Conservation (phyloP, 2,329 filamentous ascomycete genomes). For the Elsinoe necatrix region DNA sequence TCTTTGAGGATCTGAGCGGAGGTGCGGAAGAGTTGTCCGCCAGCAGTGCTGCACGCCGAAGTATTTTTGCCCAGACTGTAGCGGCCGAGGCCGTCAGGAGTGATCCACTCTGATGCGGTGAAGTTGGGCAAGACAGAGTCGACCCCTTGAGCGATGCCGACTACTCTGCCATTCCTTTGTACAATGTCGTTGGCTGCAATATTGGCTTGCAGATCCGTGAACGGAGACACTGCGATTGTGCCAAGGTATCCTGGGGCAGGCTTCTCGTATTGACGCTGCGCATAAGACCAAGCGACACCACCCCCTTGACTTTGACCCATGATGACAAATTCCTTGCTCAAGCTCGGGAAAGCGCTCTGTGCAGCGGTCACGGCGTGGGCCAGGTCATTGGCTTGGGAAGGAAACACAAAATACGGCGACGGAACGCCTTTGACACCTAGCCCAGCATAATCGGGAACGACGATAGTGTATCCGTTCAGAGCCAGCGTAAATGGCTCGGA, state of each 20-base stretch:
- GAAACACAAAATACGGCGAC: slow-evolving; percentile 35
- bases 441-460: slow-evolving; percentile 24
- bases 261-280: slow-evolving; percentile 28
- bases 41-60: slow-evolving; percentile 20
- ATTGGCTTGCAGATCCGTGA: slow-evolving; percentile 25
- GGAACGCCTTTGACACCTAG: slow-evolving; percentile 21
- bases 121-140: slow-evolving; percentile 25
- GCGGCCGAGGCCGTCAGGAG: slow-evolving; percentile 21
- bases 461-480: slow-evolving; percentile 25
- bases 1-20: slow-evolving; percentile 19
- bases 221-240: slow-evolving; percentile 27
- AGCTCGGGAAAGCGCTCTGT: slow-evolving; percentile 33
- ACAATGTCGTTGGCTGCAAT: slow-evolving; percentile 19
- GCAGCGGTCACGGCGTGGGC: slow-evolving; percentile 38
- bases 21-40: slow-evolving; percentile 18
- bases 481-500: slow-evolving; percentile 24
- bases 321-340: slow-evolving; percentile 35
- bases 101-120: slow-evolving; percentile 24
- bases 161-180: slow-evolving; percentile 20
- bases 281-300: slow-evolving; percentile 36
- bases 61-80: slow-evolving; percentile 20
- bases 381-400: slow-evolving; percentile 37
- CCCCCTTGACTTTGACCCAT: slow-evolving; percentile 44
- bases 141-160: slow-evolving; percentile 20
- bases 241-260: slow-evolving; percentile 33